Evolutionary conservation across 352 stramenopile genomes (phyloP), one percentile per base, ranked within the genome.

Genomic region (Globisporangium sylvaticum): DNA sequence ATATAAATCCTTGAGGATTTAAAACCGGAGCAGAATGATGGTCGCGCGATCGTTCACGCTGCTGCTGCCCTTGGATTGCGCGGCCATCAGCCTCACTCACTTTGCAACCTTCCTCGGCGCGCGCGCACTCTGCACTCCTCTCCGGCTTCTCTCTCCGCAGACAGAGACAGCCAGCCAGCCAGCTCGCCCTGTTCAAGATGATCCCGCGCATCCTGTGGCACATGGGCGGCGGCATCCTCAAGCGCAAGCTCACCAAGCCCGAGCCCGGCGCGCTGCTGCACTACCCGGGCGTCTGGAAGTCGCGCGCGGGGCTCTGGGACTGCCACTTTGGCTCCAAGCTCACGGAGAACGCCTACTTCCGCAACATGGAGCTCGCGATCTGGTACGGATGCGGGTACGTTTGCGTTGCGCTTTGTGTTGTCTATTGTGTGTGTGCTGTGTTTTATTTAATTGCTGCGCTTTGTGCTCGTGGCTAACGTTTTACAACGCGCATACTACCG

Each of bases 131-230:
- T 4, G 10, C 37, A 31, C 10, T 44, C 14, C 37, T 44, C 37
- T 44, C 10, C 37, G 5, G 15, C 31, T 29, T 60, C 55, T 29
- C n/a, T n/a, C n/a, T n/a, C n/a, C n/a, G n/a, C n/a, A n/a, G 5
- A 27, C 20, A n/a, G n/a, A n/a, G n/a, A n/a, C 32, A n/a, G 32
- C 9, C 31, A 10, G 5, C 24, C 29, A 44, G n/a, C 10, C n/a
- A 8, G 6, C 18, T 22, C 3, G 27, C 25, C 18, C 32, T 39
- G 32, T 39, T 25, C 14, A 20, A 44, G 64, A 89, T 88, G 78
- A 89, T 91, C 55, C 82, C 80, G 20, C 80, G 82, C 65, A 87
- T 84, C 31, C 64, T 91, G 63, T 91, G 82, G 82, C 81, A 91
- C 76, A 89, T 91, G 82, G 70, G 72, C 62, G 70, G 72, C 27